Conservation (phyloP, 257 asterid genomes). For the Solanum clarkiae region DNA sequence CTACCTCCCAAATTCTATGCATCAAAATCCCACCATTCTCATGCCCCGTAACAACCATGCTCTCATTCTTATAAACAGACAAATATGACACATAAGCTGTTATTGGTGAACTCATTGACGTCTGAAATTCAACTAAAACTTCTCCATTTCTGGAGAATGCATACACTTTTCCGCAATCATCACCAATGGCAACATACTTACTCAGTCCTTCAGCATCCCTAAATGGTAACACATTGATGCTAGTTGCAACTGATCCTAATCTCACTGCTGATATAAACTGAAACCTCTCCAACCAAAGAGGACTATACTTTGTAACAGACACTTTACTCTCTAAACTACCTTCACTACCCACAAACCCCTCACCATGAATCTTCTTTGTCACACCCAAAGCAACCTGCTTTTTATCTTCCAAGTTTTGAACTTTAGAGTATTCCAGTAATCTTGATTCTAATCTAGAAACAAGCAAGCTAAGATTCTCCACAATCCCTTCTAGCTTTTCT, state of each 20-base stretch:
- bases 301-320: slow-evolving; percentile 49
- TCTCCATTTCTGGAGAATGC: slow-evolving; percentile 60
- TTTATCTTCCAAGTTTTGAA: slow-evolving; percentile 11
- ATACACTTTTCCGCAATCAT: slow-evolving; percentile 52
- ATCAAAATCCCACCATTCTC: slow-evolving; percentile 51
- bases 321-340: slow-evolving; percentile 15
- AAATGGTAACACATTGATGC: slow-evolving; percentile 53
- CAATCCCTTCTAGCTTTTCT: slow-evolving; percentile 56
- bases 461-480: slow-evolving; percentile 44
- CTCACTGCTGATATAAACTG: slow-evolving; percentile 86
- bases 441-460: slow-evolving; percentile 60
- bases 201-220: slow-evolving; percentile 70
- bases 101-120: slow-evolving; percentile 31
- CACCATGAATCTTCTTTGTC: neutral
- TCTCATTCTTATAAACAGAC: slow-evolving; percentile 73
- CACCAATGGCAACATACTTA: slow-evolving; percentile 79
- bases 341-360: neutral
- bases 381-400: neutral
- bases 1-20: slow-evolving; percentile 78
- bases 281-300: slow-evolving; percentile 87
- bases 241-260: slow-evolving; percentile 54
- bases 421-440: slow-evolving; percentile 18
- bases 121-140: slow-evolving; percentile 44
- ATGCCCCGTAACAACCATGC: slow-evolving; percentile 66
- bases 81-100: slow-evolving; percentile 51